Evolutionary conservation across 352 stramenopile genomes (phyloP).

Genomic region (Phytophthora cryptogea): DNA sequence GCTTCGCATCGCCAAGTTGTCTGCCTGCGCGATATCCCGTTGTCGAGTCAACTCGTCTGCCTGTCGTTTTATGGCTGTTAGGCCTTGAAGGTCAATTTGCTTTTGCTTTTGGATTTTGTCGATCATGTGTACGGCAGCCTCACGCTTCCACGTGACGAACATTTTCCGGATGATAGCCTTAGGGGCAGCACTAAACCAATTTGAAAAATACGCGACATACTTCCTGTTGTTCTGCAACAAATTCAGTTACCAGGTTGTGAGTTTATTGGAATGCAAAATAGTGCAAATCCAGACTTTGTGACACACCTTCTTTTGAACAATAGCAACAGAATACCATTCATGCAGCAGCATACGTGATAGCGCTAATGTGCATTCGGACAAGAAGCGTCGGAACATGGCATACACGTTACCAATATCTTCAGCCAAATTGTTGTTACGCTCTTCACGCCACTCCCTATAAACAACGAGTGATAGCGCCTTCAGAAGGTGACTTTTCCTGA

Average conservation of each 20-base stretch:
- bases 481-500: neutral
- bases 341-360: slow-evolving; percentile 59
- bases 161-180: slow-evolving; percentile 59
- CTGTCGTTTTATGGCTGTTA: slow-evolving; percentile 50
- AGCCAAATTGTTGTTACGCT: slow-evolving; percentile 59
- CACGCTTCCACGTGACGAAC: slow-evolving; percentile 59
- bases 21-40: slow-evolving; percentile 50
- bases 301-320: slow-evolving; percentile 71
- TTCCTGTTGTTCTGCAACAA: slow-evolving; percentile 63
- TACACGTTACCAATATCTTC: slow-evolving; percentile 66
- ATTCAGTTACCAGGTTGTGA: neutral
- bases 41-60: slow-evolving; percentile 57
- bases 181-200: slow-evolving; percentile 63
- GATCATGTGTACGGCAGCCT: slow-evolving; percentile 33
- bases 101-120: slow-evolving; percentile 45
- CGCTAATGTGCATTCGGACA: slow-evolving; percentile 50
- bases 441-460: slow-evolving; percentile 38
- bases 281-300: neutral
- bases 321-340: slow-evolving; percentile 66
- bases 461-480: neutral
- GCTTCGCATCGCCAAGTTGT: slow-evolving; percentile 57
- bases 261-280: neutral
- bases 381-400: slow-evolving; percentile 51
- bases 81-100: slow-evolving; percentile 33
- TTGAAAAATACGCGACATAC: slow-evolving; percentile 73